Evolutionary conservation across 202 grass and related monocot species (phyloP), one percentile per base, ranked within the genome.

Genomic region (Bolboschoenoplectus hybrid): DNA sequence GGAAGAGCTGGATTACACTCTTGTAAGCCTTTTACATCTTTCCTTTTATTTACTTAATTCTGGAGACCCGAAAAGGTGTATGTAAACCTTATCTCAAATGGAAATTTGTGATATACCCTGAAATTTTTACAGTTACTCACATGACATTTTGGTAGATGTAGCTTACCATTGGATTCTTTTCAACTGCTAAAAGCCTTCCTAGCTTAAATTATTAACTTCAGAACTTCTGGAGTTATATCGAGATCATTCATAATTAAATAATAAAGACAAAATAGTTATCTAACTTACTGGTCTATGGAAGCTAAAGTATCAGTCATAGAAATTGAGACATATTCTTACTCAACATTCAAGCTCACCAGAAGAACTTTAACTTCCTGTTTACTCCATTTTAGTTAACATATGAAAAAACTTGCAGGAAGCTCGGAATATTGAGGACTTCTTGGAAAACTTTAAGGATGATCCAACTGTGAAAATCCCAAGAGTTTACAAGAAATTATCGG

Each of bases 1-100:
- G 89, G 93, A 98, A 88, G 96, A 98, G 89, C 91, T 98, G 68
- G 93, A 98, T 86, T 98, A 98, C 62, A 98, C 93, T 92, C 96
- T 98, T 88, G 96, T 98, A 90, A 85, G 49, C 19, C 74, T 81
- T 62, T 41, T 66, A 26, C 26, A 39, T 67, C 44, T 74, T 53
- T 62, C 56, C 52, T 80, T 78, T 41, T 32, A 38, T 70, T 50
- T 83, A 68, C 2, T 43, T 45, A 35, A 58, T 82, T 83, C 49
- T 82, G 45, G 10, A 43, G 79, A 47, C 38, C 51, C 7, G 6
- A 61, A 68, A 12, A 81, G 11, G 26, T 39, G 35, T 57, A 57
- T 78, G 47, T 73, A 11, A 73, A 3, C 16, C 32, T 39, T 67
- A 38, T 10, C 19, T 34, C 3, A 55, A 76, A 76, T 76, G 49